These are phyloP conservation scores for Xanthoceras sorbifolium DNA, from an alignment of 345 rosid genomes.

Conservation along the genomic window DNA sequence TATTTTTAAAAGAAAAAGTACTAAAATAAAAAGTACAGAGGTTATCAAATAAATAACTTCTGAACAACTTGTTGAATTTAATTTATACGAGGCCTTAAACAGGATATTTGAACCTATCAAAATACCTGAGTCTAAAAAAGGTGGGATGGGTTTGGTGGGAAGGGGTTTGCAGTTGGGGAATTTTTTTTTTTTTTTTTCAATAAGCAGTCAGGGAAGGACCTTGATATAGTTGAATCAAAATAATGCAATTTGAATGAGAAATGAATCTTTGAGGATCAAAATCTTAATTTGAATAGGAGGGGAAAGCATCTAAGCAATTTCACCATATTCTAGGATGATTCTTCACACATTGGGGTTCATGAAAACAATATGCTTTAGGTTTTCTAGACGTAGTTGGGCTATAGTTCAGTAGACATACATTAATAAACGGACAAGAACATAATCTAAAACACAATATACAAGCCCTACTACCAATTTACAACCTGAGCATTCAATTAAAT, in stretches of 20 bases:
- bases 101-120: neutral
- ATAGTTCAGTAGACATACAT: neutral
- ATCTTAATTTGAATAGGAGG: neutral
- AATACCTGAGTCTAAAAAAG: neutral
- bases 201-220: neutral
- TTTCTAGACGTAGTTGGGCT: neutral
- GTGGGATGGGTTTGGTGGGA: neutral
- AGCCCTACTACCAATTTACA: slow-evolving; percentile 1
- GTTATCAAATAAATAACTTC: neutral
- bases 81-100: neutral
- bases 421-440: neutral
- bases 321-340: neutral
- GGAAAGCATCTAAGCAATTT: neutral
- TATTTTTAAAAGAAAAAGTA: neutral
- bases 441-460: neutral
- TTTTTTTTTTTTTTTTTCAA: too few relatives aligned
- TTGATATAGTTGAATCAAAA: neutral
- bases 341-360: neutral
- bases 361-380: neutral
- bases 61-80: too few relatives aligned
- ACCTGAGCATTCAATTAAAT: neutral
- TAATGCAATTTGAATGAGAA: neutral
- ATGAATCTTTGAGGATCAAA: neutral
- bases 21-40: neutral
- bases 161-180: neutral